phyloP scores from a whole-genome alignment of 495 filamentous ascomycete species.

The Corynascus novoguineensis region DNA sequence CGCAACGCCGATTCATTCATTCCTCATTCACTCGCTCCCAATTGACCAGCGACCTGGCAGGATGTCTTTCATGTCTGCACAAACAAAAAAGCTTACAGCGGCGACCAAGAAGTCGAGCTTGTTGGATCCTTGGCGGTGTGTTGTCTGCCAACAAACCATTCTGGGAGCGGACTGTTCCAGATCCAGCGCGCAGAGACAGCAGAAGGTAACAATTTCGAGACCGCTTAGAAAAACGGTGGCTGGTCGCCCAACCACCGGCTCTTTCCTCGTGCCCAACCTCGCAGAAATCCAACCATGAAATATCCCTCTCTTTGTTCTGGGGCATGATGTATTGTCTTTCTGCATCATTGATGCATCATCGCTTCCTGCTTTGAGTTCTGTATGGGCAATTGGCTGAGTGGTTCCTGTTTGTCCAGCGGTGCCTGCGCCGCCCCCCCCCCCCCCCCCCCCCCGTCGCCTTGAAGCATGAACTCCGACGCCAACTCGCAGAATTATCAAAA shows the following conservation, averaged over 20 bases:
- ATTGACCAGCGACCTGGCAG: too few relatives aligned
- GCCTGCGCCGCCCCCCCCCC: conserved; percentile 4
- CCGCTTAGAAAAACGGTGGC: conserved; percentile 18
- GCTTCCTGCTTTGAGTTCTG: conserved; percentile 16
- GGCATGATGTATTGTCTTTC: conserved; percentile 21
- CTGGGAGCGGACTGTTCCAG: neutral
- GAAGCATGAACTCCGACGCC: conserved; percentile 24
- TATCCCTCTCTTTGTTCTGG: conserved; percentile 19
- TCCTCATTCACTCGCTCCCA: too few relatives aligned
- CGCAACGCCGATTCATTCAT: too few relatives aligned
- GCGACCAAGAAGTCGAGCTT: neutral
- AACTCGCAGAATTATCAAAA: neutral
- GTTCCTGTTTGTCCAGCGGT: neutral
- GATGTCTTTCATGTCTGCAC: neutral
- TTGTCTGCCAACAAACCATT: neutral
- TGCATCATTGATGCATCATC: conserved; percentile 17
- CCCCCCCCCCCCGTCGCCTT: neutral
- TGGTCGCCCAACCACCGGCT: conserved; percentile 11
- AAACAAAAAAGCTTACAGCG: neutral
- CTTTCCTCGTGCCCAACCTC: conserved; percentile 17
- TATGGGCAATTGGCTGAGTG: conserved; percentile 16
- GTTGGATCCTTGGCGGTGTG: neutral
- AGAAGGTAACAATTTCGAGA: too few relatives aligned
- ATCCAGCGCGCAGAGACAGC: neutral
- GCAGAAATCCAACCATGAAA: conserved; percentile 1